A percentile compares a stretch with the other conserved stretches of the same genome.
Conservation (phyloP, 495 filamentous ascomycete species). For the Podospora comata region DNA sequence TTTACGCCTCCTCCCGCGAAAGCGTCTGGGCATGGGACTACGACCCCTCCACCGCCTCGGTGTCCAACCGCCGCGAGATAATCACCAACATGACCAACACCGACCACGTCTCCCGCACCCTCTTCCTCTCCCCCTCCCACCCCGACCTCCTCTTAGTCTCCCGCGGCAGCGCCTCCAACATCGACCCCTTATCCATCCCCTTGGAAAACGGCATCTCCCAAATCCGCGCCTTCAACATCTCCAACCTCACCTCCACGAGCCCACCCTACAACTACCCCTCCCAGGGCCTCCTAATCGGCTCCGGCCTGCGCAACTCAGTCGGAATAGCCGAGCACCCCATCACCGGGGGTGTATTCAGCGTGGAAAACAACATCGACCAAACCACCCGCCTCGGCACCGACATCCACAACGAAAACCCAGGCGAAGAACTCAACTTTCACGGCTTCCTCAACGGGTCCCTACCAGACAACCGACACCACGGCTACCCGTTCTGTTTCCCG, state of each 20-base stretch:
- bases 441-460: conserved; percentile 53
- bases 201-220: conserved; percentile 56
- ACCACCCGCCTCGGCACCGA: conserved; percentile 53
- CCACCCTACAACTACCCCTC: conserved; percentile 40
- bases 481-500: conserved; percentile 68
- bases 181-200: conserved; percentile 51
- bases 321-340: conserved; percentile 58
- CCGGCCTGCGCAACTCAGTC: conserved; percentile 70
- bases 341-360: conserved; percentile 57
- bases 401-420: conserved; percentile 68
- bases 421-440: conserved; percentile 71
- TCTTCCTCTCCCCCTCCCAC: conserved; percentile 50
- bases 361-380: conserved; percentile 70
- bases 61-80: conserved; percentile 43
- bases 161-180: conserved; percentile 58
- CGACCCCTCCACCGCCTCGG: conserved; percentile 43
- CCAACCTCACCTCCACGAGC: conserved; percentile 35
- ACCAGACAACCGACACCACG: conserved; percentile 48
- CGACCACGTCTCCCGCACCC: conserved; percentile 62
- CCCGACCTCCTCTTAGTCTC: conserved; percentile 57
- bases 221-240: conserved; percentile 63
- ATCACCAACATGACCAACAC: conserved; percentile 57
- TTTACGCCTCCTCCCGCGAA: conserved; percentile 60
- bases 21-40: conserved; percentile 62
- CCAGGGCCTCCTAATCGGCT: conserved; percentile 60